Percentiles rank a stretch among this genome's conserved stretches.
Conservation (phyloP, 148 eudicot species). For the Euryodendron excelsum region DNA sequence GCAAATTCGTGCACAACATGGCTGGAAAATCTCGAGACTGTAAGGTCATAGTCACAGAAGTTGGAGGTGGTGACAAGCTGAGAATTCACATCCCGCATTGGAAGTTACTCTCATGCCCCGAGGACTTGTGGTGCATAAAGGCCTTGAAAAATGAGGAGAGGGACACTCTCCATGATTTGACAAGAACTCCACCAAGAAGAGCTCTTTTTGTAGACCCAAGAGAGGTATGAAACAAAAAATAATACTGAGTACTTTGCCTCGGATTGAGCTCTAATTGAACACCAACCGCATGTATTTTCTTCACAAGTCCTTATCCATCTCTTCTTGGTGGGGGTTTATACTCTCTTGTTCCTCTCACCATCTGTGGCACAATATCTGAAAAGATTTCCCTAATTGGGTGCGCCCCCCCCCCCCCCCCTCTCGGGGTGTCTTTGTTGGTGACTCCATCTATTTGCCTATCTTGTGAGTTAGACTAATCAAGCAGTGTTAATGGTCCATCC, state of each 20-base stretch:
- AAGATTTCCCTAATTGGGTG: constrained; percentile 26
- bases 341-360: constrained; percentile 12
- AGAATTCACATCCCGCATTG: constrained; percentile 30
- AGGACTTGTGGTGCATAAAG: constrained; percentile 40
- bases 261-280: too few relatives aligned
- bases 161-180: constrained; percentile 18
- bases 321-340: background rate
- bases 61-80: constrained; percentile 22
- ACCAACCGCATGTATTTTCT: too few relatives aligned
- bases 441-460: constrained; percentile 11
- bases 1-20: constrained; percentile 32
- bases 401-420: too few relatives aligned
- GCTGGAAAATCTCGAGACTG: constrained; percentile 21
- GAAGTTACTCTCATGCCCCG: constrained; percentile 32
- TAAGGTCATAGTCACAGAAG: constrained; percentile 28
- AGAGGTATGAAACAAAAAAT: constrained; percentile 25
- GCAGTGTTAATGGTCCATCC: background rate
- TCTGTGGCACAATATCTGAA: constrained; percentile 5
- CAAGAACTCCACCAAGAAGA: constrained; percentile 14
- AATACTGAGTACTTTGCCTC: too few relatives aligned
- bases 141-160: constrained; percentile 18
- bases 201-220: constrained; percentile 38
- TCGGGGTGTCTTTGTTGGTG: background rate
- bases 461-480: constrained; percentile 3
- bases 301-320: background rate